Percentiles rank a stretch among this genome's conserved stretches.
phyloP scores from a whole-genome alignment of 2,329 filamentous ascomycete genomes.

The Fusarium concolor region DNA sequence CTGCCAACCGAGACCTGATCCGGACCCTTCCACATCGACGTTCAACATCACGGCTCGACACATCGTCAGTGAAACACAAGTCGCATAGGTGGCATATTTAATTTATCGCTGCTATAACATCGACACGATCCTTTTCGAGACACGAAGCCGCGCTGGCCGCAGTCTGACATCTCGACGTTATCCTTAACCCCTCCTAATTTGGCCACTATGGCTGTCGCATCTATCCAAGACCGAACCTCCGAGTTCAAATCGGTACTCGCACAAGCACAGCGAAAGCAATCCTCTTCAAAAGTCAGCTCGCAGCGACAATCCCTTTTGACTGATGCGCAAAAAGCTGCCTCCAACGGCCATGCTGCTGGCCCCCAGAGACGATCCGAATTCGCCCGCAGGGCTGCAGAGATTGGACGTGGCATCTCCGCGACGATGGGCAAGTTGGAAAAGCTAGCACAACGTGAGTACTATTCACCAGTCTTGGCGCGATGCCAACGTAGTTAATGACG shows the following conservation, averaged over 20 bases:
- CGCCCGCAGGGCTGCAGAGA: constrained; percentile 88
- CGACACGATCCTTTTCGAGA: constrained; percentile 27
- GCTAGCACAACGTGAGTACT: constrained; percentile 78
- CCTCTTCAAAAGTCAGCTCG: constrained; percentile 78
- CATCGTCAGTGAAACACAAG: constrained; percentile 12
- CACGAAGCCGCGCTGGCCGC: constrained; percentile 53
- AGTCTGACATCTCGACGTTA: constrained; percentile 38
- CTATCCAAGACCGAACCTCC: constrained; percentile 95
- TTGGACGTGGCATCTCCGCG: constrained; percentile 88
- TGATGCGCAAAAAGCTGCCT: constrained; percentile 75
- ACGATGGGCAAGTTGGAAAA: constrained; percentile 97
- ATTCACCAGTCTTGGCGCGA: background rate
- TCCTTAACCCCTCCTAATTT: constrained; percentile 31
- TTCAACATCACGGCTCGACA: constrained; percentile 9
- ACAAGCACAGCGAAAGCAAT: constrained; percentile 84
- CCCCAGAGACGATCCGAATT: constrained; percentile 84
- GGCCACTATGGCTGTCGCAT: constrained; percentile 70
- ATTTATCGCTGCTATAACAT: constrained; percentile 1
- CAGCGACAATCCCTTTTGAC: constrained; percentile 85
- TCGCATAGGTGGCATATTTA: constrained; percentile 19
- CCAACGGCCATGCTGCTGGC: constrained; percentile 60
- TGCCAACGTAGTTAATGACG: background rate
- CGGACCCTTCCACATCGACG: constrained; percentile 27
- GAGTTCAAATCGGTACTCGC: constrained; percentile 94
- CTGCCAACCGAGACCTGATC: constrained; percentile 31